These are phyloP conservation scores for Suhomyces tanzawaensis DNA, from an alignment of 805 yeast genomes.

Conservation along the genomic window DNA sequence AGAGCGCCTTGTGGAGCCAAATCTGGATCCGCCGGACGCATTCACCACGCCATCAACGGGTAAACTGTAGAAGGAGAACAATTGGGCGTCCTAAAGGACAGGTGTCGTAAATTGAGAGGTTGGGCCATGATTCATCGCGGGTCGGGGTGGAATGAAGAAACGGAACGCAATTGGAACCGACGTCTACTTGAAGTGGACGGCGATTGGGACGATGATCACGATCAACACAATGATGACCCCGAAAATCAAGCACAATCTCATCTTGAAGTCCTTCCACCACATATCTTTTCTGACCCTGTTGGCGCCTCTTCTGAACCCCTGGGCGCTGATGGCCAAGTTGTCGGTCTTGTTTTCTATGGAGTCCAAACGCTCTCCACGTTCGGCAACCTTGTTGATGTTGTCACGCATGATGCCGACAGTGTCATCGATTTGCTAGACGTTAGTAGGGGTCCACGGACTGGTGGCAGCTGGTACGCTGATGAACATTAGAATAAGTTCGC, in stretches of 20 bases:
- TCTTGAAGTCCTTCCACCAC: constrained; percentile 99
- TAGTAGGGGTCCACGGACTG: constrained; percentile 18
- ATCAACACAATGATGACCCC: constrained; percentile 74
- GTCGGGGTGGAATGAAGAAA: too few species aligned
- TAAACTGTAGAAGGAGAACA: not conserved
- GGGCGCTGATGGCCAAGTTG: constrained; percentile 86
- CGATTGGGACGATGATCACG: constrained; percentile 91
- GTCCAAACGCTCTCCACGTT: constrained; percentile 89
- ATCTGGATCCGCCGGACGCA: too few species aligned
- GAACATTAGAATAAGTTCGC: too few species aligned
- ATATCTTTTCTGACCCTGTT: constrained; percentile 95
- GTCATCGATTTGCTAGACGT: constrained; percentile 75
- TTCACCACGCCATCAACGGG: not conserved
- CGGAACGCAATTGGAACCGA: not conserved
- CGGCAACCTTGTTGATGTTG: constrained; percentile 92
- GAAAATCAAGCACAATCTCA: constrained; percentile 85
- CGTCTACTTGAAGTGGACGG: constrained; percentile 67
- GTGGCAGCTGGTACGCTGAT: not conserved
- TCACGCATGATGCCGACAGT: constrained; percentile 98
- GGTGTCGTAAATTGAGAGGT: not conserved
- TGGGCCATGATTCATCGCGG: too few species aligned
- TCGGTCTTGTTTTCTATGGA: constrained; percentile 92
- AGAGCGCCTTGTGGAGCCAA: too few species aligned
- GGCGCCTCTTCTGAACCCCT: constrained; percentile 94
- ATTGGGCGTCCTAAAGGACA: not conserved